Percentiles rank a stretch among this genome's conserved stretches.
Evolutionary conservation across 2,329 filamentous ascomycete species (phyloP).

Genomic region (Meredithiella fracta): DNA sequence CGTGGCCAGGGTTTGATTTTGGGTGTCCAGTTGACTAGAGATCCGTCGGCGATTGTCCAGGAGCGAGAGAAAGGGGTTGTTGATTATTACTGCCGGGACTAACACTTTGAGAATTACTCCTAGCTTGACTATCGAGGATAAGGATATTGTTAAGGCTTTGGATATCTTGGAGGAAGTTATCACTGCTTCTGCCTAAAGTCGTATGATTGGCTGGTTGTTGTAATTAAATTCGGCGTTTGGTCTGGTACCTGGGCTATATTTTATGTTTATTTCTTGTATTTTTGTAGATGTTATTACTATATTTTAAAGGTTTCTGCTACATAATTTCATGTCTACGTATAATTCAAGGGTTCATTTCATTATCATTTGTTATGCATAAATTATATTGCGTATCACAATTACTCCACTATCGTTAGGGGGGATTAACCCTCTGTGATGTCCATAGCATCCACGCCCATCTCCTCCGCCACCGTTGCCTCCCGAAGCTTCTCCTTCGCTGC

Average conservation of each 20-base stretch:
- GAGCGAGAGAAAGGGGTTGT: constrained; percentile 72
- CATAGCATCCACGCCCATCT: constrained; percentile 15
- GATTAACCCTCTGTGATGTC: constrained; percentile 13
- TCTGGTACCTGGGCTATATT: not conserved
- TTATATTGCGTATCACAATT: not conserved
- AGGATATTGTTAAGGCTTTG: constrained; percentile 65
- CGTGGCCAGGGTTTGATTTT: constrained; percentile 74
- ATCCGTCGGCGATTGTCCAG: constrained; percentile 59
- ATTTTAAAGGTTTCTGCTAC: not conserved
- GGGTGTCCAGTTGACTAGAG: constrained; percentile 63
- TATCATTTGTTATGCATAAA: not conserved
- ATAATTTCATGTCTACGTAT: constrained; percentile 6
- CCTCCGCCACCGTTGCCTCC: constrained; percentile 23
- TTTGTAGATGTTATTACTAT: not conserved
- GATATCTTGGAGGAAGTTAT: constrained; percentile 57
- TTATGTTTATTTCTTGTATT: not conserved
- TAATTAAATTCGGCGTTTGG: not conserved
- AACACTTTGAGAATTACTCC: constrained; percentile 90
- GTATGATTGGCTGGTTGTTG: constrained; percentile 1
- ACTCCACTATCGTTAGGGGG: not conserved
- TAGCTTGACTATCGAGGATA: constrained; percentile 61
- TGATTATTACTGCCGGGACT: constrained; percentile 83
- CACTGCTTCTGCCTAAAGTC: constrained; percentile 23
- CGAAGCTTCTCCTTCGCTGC: constrained; percentile 25
- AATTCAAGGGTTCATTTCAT: no score